phyloP scores from a whole-genome alignment of 1,284 basidiomycete genomes.

The Trichosporon coremiiforme region DNA sequence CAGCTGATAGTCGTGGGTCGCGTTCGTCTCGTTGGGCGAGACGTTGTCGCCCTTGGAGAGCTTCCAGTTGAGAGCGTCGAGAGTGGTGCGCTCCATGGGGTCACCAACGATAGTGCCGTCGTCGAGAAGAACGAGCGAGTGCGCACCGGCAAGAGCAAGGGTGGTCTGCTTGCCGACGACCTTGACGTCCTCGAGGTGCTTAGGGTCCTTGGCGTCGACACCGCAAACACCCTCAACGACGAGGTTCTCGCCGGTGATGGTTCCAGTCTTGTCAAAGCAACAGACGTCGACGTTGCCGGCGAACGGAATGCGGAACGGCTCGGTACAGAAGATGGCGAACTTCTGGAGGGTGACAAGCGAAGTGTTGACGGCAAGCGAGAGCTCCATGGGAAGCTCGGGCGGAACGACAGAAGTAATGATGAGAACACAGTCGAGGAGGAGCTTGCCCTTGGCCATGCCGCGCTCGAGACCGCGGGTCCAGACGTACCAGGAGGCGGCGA shows the following conservation, averaged over 20 bases:
- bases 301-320: conserved; percentile 92
- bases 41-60: conserved; percentile 75
- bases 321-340: conserved; percentile 93
- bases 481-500: conserved; percentile 93
- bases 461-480: conserved; percentile 94
- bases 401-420: conserved; percentile 96
- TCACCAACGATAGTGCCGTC: conserved; percentile 90
- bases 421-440: conserved; percentile 87
- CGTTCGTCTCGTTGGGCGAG: conserved; percentile 62
- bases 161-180: conserved; percentile 76
- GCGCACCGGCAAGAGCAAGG: conserved; percentile 87
- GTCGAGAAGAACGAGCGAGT: conserved; percentile 90
- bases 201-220: conserved; percentile 66
- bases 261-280: conserved; percentile 97
- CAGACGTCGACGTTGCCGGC: conserved; percentile 93
- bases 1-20: conserved; percentile 66
- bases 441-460: conserved; percentile 86
- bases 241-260: conserved; percentile 92
- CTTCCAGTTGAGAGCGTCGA: conserved; percentile 90
- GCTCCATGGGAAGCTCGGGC: conserved; percentile 93
- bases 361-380: conserved; percentile 90
- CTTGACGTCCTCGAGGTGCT: conserved; percentile 75
- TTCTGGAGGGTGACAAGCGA: conserved; percentile 90
- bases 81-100: conserved; percentile 97
- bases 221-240: conserved; percentile 90